Conservation (phyloP, 768 basidiomycete species). For the Sarcodon aspratus region DNA sequence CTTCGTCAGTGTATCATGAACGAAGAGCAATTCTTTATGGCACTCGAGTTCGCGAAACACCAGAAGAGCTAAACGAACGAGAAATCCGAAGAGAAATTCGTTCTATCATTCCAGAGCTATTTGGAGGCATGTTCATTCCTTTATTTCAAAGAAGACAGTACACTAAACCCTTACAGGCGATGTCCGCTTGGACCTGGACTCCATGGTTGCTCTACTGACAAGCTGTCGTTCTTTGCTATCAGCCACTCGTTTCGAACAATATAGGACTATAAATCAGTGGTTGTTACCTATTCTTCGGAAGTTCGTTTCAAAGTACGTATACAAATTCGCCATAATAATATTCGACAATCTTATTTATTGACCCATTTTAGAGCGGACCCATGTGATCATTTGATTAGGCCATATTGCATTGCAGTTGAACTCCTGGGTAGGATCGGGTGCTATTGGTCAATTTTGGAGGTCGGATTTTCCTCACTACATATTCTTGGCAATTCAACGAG, state of each 20-base stretch:
- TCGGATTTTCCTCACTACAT: conserved; percentile 18
- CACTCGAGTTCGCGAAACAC: conserved; percentile 52
- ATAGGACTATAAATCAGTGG: conserved; percentile 61
- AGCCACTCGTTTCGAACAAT: conserved; percentile 66
- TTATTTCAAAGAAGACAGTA: neutral
- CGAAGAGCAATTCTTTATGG: conserved; percentile 64
- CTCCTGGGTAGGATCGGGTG: conserved; percentile 52
- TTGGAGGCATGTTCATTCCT: conserved; percentile 35
- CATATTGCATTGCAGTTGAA: conserved; percentile 47
- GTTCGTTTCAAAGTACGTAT: conserved; percentile 34
- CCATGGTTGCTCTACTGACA: conserved; percentile 10
- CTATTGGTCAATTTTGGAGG: conserved; percentile 62
- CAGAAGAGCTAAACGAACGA: conserved; percentile 59
- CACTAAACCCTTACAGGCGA: conserved; percentile 5
- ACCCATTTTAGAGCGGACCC: neutral
- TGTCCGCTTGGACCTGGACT: conserved; percentile 4
- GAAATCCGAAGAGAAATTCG: conserved; percentile 65
- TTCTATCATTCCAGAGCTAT: conserved; percentile 50
- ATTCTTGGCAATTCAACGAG: neutral
- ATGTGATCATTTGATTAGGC: conserved; percentile 28
- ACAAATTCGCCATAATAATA: neutral
- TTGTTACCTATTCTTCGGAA: conserved; percentile 58
- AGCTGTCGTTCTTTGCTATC: conserved; percentile 35
- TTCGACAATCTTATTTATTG: neutral
- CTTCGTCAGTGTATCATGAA: conserved; percentile 51